A percentile compares a stretch with the other conserved stretches of the same genome.
phyloP scores from a whole-genome alignment of 352 stramenopile genomes.

The Globisporangium uncinulatum region DNA sequence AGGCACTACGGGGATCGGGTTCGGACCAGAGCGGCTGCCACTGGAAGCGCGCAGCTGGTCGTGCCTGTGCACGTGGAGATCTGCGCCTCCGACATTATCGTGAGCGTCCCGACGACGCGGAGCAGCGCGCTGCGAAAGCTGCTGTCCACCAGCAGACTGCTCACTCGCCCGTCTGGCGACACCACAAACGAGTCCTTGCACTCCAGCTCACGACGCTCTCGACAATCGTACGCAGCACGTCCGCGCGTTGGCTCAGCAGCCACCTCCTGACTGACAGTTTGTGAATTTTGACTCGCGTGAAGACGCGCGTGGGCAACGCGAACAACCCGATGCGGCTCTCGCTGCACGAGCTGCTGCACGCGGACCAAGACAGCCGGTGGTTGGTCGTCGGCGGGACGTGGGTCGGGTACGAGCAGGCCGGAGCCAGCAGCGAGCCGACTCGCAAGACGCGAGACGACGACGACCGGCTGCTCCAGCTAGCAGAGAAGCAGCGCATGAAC shows the following conservation, averaged over 20 bases:
- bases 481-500: constrained; percentile 97
- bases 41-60: constrained; percentile 7
- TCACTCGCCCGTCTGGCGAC: constrained; percentile 9
- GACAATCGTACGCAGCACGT: constrained; percentile 9
- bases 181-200: constrained; percentile 14
- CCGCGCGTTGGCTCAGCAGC: too few relatives aligned
- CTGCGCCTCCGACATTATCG: constrained; percentile 8
- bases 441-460: constrained; percentile 27
- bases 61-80: constrained; percentile 10
- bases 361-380: constrained; percentile 91
- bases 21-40: background rate
- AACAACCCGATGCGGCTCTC: constrained; percentile 73
- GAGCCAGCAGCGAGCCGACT: constrained; percentile 13
- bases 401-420: constrained; percentile 68
- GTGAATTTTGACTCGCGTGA: too few relatives aligned
- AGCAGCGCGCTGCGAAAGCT: constrained; percentile 10
- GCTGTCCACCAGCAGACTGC: constrained; percentile 6
- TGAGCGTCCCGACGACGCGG: constrained; percentile 10
- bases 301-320: constrained; percentile 77
- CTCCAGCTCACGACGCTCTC: constrained; percentile 10
- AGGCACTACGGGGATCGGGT: too few relatives aligned
- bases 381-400: constrained; percentile 96
- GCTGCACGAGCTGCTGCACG: constrained; percentile 67
- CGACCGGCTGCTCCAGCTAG: constrained; percentile 85
- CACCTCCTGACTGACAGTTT: too few relatives aligned